Percentiles rank a stretch among this genome's conserved stretches.
phyloP scores from a whole-genome alignment of 768 basidiomycete species.

The Rhizopogon vesiculosus region DNA sequence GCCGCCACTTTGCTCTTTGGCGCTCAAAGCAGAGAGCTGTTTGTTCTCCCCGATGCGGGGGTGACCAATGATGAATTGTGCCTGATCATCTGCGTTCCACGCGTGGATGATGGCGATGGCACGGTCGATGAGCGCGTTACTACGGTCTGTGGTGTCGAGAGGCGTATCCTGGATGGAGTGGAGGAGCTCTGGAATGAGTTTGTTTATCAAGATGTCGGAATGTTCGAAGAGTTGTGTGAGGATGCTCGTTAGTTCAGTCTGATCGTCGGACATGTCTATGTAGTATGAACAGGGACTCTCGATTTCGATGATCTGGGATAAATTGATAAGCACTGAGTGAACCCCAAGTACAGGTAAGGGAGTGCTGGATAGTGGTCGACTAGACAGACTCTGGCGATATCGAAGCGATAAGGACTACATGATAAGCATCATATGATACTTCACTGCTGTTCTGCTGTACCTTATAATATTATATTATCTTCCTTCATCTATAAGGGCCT shows the following conservation, averaged over 20 bases:
- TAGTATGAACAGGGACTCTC: neutral
- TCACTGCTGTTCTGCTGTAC: too few species aligned
- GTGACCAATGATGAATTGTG: conserved; percentile 75
- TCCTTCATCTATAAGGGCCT: too few species aligned
- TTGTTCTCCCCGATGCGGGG: conserved; percentile 85
- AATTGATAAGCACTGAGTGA: neutral
- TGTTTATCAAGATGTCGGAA: conserved; percentile 49
- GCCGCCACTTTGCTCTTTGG: conserved; percentile 67
- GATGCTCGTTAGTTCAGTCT: conserved; percentile 22
- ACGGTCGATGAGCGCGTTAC: conserved; percentile 46
- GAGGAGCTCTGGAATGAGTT: conserved; percentile 53
- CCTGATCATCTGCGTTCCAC: conserved; percentile 49
- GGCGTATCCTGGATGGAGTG: conserved; percentile 14
- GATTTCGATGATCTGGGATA: neutral
- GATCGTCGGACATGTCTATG: neutral
- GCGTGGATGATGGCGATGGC: conserved; percentile 43
- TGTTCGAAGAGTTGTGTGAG: conserved; percentile 59
- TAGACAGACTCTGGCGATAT: too few species aligned
- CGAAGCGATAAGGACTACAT: too few species aligned
- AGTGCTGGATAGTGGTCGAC: neutral
- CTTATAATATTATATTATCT: too few species aligned
- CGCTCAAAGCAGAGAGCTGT: conserved; percentile 70
- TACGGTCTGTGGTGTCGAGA: conserved; percentile 32
- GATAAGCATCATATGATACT: too few species aligned
- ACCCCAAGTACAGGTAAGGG: neutral